Evolutionary conservation across 371 early-diverging fungal genomes (phyloP).

Genomic region (Dichotomocladium elegans): DNA sequence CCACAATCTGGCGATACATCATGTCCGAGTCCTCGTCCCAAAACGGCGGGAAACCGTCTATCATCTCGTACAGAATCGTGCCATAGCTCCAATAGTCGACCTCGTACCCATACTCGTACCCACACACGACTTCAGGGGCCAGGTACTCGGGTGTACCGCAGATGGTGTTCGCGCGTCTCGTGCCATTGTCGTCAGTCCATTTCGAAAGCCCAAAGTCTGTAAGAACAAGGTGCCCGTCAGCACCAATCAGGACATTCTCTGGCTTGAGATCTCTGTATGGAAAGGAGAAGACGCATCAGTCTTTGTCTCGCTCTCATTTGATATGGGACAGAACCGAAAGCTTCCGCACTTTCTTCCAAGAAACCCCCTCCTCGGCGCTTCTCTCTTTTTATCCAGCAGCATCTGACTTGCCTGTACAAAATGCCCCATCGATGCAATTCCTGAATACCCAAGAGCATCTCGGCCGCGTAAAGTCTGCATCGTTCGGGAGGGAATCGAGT

Average conservation of each 20-base stretch:
- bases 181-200: conserved; percentile 48
- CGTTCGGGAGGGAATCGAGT: conserved; percentile 31
- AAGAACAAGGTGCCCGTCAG: conserved; percentile 78
- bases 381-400: too few species aligned
- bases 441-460: conserved; percentile 82
- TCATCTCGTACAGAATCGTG: conserved; percentile 84
- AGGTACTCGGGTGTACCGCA: conserved; percentile 94
- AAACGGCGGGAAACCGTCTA: conserved; percentile 74
- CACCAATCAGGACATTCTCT: conserved; percentile 82
- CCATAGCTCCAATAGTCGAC: conserved; percentile 98
- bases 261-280: conserved; percentile 73
- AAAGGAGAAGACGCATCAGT: not conserved
- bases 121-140: conserved; percentile 86
- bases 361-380: not conserved
- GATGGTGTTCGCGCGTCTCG: conserved; percentile 79
- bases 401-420: conserved; percentile 73
- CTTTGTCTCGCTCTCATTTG: too few species aligned
- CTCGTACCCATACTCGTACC: conserved; percentile 76
- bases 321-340: too few species aligned
- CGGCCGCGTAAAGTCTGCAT: conserved; percentile 76
- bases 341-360: too few species aligned
- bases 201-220: conserved; percentile 87
- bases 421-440: conserved; percentile 86
- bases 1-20: conserved; percentile 77
- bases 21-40: conserved; percentile 70